Percentiles rank a stretch among this genome's conserved stretches.
Evolutionary conservation across 176 grass and related monocot genomes (phyloP).

Genomic region (Triticum turgidum): DNA sequence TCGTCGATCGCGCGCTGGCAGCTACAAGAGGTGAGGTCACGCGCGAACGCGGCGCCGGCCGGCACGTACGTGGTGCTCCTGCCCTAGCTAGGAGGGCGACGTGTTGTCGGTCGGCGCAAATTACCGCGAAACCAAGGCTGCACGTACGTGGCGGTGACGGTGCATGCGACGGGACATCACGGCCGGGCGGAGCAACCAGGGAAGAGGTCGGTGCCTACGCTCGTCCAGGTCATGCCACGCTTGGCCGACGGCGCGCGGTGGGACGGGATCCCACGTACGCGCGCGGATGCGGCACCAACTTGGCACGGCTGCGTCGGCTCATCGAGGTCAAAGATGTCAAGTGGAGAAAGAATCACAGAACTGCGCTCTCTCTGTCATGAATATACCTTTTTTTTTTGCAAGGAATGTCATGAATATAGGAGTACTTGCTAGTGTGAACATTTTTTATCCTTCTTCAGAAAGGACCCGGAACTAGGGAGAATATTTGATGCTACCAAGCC

Average conservation of each 20-base stretch:
- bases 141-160: slow-evolving; percentile 2
- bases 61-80: neutral
- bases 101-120: neutral
- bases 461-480: too few relatives aligned
- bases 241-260: neutral
- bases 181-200: neutral
- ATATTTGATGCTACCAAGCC: too few relatives aligned
- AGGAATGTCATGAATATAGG: too few relatives aligned
- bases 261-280: neutral
- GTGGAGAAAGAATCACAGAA: too few relatives aligned
- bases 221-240: neutral
- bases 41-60: neutral
- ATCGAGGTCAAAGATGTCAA: too few relatives aligned
- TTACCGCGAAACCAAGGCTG: neutral
- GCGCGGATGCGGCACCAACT: neutral
- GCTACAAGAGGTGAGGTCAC: neutral
- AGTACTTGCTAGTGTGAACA: too few relatives aligned
- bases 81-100: neutral
- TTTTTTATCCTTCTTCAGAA: too few relatives aligned
- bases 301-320: neutral
- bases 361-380: too few relatives aligned
- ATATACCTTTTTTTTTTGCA: too few relatives aligned
- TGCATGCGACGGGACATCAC: neutral
- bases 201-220: slow-evolving; percentile 3
- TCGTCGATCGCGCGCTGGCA: neutral